Percentiles rank a stretch among this genome's conserved stretches.
Conservation (phyloP, 2,329 filamentous ascomycete genomes). For the Sclerotiophoma versabilis region DNA sequence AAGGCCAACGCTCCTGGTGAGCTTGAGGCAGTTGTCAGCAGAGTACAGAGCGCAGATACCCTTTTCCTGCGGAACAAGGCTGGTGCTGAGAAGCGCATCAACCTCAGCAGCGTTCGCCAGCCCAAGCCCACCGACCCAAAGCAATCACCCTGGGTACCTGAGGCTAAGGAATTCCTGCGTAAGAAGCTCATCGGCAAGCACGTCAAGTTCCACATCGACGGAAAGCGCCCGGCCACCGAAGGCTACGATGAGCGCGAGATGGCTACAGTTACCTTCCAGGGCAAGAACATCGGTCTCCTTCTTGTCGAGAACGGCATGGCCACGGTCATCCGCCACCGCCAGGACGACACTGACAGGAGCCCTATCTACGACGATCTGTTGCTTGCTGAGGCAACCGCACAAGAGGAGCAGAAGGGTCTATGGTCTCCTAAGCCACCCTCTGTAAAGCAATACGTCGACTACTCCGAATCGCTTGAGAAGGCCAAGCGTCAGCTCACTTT, state of each 20-base stretch:
- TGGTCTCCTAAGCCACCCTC: constrained; percentile 91
- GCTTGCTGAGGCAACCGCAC: constrained; percentile 79
- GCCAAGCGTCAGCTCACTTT: constrained; percentile 92
- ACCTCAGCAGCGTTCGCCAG: constrained; percentile 89
- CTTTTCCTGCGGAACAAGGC: constrained; percentile 85
- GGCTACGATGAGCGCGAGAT: constrained; percentile 96
- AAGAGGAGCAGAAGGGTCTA: constrained; percentile 90
- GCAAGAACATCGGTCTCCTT: constrained; percentile 83
- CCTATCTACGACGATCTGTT: constrained; percentile 92
- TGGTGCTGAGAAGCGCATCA: constrained; percentile 87
- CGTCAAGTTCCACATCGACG: constrained; percentile 86
- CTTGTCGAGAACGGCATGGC: constrained; percentile 94
- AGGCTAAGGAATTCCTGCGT: constrained; percentile 94
- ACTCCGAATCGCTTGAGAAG: constrained; percentile 91
- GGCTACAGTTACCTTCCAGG: constrained; percentile 81
- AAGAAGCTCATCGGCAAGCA: constrained; percentile 97
- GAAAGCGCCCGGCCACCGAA: constrained; percentile 86
- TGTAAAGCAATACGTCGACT: constrained; percentile 82
- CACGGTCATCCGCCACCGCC: constrained; percentile 91
- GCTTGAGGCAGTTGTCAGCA: constrained; percentile 81
- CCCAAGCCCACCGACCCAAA: constrained; percentile 88
- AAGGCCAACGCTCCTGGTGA: constrained; percentile 69
- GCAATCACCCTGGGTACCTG: constrained; percentile 86
- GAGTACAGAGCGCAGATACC: constrained; percentile 88
- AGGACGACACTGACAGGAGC: constrained; percentile 92